Percentiles rank a stretch among this genome's conserved stretches.
Conservation (phyloP, 140 eudicot species). For the Senecio squalidus region DNA sequence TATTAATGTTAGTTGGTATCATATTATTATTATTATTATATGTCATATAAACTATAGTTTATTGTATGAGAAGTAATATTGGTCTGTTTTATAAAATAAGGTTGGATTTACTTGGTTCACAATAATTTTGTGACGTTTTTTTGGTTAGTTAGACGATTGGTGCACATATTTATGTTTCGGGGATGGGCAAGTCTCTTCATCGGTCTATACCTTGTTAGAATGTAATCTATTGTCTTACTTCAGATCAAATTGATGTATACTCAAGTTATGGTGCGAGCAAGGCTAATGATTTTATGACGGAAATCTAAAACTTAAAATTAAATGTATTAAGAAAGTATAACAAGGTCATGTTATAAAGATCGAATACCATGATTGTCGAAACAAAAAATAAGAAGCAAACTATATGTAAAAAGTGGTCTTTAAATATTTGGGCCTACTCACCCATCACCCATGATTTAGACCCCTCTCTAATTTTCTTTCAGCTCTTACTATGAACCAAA, state of each 20-base stretch:
- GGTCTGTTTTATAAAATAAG: not conserved
- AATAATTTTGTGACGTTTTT: too few species aligned
- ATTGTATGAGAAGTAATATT: too few species aligned
- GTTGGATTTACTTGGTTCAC: not conserved
- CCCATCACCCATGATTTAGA: constrained; percentile 19
- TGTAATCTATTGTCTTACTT: not conserved
- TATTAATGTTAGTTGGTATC: too few species aligned
- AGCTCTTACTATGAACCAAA: constrained; percentile 6
- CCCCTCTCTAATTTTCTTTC: constrained; percentile 19
- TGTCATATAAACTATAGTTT: too few species aligned
- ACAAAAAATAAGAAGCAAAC: not conserved
- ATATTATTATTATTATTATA: too few species aligned
- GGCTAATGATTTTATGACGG: too few species aligned
- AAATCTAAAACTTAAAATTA: too few species aligned
- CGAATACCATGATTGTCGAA: not conserved
- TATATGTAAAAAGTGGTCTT: not conserved
- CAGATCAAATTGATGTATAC: not conserved
- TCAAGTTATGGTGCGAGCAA: not conserved
- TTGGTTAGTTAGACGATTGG: too few species aligned
- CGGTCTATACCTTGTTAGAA: too few species aligned
- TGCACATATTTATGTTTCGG: too few species aligned
- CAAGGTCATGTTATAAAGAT: not conserved
- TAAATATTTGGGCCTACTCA: constrained; percentile 22
- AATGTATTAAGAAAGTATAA: too few species aligned
- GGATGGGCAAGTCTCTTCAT: too few species aligned